These are phyloP conservation scores for Nigrograna mackinnonii DNA, from an alignment of 2,329 filamentous ascomycete genomes.

Conservation along the genomic window DNA sequence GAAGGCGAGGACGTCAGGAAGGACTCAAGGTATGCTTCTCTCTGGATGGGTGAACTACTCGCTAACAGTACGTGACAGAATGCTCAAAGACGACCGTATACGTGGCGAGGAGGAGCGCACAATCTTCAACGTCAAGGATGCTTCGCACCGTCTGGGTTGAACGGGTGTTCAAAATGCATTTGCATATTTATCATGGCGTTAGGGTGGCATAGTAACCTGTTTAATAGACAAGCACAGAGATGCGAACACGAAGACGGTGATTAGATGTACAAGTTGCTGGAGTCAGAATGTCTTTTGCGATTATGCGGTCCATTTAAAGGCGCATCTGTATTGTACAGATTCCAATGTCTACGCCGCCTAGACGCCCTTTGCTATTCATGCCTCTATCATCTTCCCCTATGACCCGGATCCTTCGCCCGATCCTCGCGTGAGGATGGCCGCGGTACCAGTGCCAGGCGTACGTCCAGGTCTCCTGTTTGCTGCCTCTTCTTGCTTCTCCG, in stretches of 20 bases:
- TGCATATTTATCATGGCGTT: neutral
- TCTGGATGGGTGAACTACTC: neutral
- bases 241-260: too few relatives aligned
- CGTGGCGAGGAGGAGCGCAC: constrained; percentile 62
- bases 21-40: constrained; percentile 63
- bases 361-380: neutral
- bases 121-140: constrained; percentile 76
- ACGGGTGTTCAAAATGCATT: neutral
- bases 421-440: constrained; percentile 74
- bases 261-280: too few relatives aligned
- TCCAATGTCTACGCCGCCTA: too few relatives aligned
- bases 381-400: constrained; percentile 10
- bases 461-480: constrained; percentile 80
- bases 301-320: too few relatives aligned
- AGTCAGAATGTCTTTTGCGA: too few relatives aligned
- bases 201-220: neutral
- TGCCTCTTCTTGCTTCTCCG: constrained; percentile 98
- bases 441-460: constrained; percentile 69
- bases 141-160: constrained; percentile 75
- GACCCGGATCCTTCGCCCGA: constrained; percentile 44
- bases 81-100: constrained; percentile 89
- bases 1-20: constrained; percentile 89
- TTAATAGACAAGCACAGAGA: constrained; percentile 1
- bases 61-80: constrained; percentile 48
- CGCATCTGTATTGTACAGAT: too few relatives aligned